phyloP scores from a whole-genome alignment of 345 rosid species.

The Brassica incana region DNA sequence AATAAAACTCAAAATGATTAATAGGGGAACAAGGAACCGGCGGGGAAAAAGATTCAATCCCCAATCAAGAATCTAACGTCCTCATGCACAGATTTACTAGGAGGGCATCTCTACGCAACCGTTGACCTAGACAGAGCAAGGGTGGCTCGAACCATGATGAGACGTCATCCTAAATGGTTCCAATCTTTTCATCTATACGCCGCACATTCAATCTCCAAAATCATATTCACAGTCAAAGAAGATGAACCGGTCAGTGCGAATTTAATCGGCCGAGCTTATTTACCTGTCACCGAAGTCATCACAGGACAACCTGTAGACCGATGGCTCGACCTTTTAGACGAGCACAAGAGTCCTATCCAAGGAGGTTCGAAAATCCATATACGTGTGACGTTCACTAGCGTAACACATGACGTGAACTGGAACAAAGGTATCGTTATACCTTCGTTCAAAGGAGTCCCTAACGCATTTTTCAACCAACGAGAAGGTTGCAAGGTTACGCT shows the following conservation, averaged over 20 bases:
- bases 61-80: slow-evolving; percentile 44
- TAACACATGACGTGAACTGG: slow-evolving; percentile 47
- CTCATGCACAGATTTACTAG: slow-evolving; percentile 44
- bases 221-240: slow-evolving; percentile 65
- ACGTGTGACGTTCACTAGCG: slow-evolving; percentile 43
- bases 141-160: slow-evolving; percentile 60
- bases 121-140: slow-evolving; percentile 75
- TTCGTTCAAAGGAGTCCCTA: slow-evolving; percentile 51
- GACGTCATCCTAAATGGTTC: slow-evolving; percentile 47
- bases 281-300: slow-evolving; percentile 54
- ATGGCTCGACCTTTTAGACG: slow-evolving; percentile 53
- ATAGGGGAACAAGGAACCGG: slow-evolving; percentile 34
- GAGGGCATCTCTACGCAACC: slow-evolving; percentile 58
- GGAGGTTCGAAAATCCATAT: slow-evolving; percentile 54
- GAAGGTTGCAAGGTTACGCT: slow-evolving; percentile 66
- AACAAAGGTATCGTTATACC: slow-evolving; percentile 46
- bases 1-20: not conserved
- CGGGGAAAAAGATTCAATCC: slow-evolving; percentile 39
- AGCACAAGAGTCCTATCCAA: slow-evolving; percentile 35
- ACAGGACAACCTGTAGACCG: slow-evolving; percentile 39
- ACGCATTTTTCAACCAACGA: slow-evolving; percentile 57
- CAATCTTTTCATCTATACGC: slow-evolving; percentile 62
- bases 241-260: slow-evolving; percentile 53
- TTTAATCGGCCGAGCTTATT: slow-evolving; percentile 70
- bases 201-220: slow-evolving; percentile 57